phyloP scores from a whole-genome alignment of 176 grass and related monocot species.

The Otatea glauca region DNA sequence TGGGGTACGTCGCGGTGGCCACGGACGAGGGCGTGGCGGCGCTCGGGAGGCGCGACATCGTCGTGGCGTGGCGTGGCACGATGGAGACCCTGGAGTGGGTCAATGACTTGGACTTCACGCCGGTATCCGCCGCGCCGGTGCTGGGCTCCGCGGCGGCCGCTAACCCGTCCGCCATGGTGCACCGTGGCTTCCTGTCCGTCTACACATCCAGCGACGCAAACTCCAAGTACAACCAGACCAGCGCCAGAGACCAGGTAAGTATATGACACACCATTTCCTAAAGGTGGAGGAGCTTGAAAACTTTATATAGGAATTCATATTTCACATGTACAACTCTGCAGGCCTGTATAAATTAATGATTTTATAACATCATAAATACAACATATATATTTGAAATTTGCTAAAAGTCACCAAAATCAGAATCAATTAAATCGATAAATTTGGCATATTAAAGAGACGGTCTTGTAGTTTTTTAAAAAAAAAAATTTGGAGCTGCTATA shows the following conservation, averaged over 20 bases:
- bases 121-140: conserved; percentile 56
- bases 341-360: too few species aligned
- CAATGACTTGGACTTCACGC: conserved; percentile 64
- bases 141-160: conserved; percentile 21
- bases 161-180: conserved; percentile 44
- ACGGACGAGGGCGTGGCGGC: conserved; percentile 69
- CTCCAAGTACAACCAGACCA: conserved; percentile 61
- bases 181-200: conserved; percentile 75
- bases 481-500: too few species aligned
- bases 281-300: too few species aligned
- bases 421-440: too few species aligned
- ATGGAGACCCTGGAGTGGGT: conserved; percentile 71
- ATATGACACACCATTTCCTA: not conserved
- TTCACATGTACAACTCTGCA: too few species aligned
- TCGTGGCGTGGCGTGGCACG: conserved; percentile 86
- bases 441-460: too few species aligned
- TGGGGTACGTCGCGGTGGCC: conserved; percentile 84
- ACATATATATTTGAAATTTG: too few species aligned
- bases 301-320: too few species aligned
- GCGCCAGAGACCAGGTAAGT: conserved; percentile 77
- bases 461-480: too few species aligned
- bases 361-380: too few species aligned
- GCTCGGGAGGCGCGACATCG: conserved; percentile 79
- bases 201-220: conserved; percentile 61
- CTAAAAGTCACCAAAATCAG: too few species aligned